Evolutionary conservation across 768 basidiomycete genomes (phyloP).

Genomic region (Pleurotus sapidus): DNA sequence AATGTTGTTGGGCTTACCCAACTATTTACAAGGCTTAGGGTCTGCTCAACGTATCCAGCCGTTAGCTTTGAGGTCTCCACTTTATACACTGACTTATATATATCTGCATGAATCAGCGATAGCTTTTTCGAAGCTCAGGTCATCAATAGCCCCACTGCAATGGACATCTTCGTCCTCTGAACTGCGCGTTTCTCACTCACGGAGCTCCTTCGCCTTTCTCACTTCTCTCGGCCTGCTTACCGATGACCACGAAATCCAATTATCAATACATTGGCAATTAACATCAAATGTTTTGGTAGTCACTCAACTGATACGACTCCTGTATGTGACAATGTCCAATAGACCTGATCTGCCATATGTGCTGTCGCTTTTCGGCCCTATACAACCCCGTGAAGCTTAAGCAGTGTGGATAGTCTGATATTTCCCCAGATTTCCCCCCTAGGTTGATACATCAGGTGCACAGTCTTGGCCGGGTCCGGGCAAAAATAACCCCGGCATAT

Average conservation of each 20-base stretch:
- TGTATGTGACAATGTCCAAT: constrained; percentile 30
- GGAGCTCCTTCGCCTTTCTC: constrained; percentile 69
- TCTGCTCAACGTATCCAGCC: constrained; percentile 77
- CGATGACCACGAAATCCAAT: constrained; percentile 70
- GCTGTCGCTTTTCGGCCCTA: too few relatives aligned
- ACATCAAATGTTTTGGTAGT: constrained; percentile 80
- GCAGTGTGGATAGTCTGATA: too few relatives aligned
- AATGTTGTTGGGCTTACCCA: too few relatives aligned
- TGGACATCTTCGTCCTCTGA: constrained; percentile 57
- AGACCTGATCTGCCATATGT: background rate
- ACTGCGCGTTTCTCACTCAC: constrained; percentile 71
- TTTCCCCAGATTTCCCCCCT: too few relatives aligned
- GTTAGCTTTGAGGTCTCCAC: constrained; percentile 30
- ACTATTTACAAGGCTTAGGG: constrained; percentile 62
- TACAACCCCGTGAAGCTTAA: too few relatives aligned
- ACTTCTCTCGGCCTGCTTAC: constrained; percentile 38
- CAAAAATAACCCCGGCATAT: too few relatives aligned
- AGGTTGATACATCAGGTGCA: too few relatives aligned
- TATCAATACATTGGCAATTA: constrained; percentile 79
- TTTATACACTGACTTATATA: background rate
- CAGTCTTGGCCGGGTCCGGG: too few relatives aligned
- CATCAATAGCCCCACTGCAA: constrained; percentile 35
- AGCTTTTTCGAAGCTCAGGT: constrained; percentile 46
- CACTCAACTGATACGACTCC: constrained; percentile 53
- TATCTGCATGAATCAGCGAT: constrained; percentile 20